Conservation (phyloP, 768 basidiomycete species). For the Lactarius indigo region DNA sequence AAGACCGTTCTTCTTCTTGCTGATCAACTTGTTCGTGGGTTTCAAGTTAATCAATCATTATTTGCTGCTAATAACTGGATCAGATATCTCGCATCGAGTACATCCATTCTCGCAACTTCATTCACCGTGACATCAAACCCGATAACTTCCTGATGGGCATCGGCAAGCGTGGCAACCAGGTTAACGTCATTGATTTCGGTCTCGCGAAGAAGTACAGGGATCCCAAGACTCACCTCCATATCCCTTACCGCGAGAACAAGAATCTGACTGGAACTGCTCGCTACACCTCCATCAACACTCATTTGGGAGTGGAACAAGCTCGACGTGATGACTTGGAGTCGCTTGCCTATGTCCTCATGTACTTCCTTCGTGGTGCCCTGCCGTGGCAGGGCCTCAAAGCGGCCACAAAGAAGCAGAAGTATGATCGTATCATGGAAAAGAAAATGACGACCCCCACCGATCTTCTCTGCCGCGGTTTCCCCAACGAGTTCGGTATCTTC, state of each 20-base stretch:
- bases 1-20: constrained; percentile 97
- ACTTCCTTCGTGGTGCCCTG: constrained; percentile 96
- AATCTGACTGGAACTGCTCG: constrained; percentile 98
- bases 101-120: constrained; percentile 99
- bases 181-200: constrained; percentile 98
- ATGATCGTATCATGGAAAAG: constrained; percentile 99
- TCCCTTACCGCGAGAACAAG: constrained; percentile 99
- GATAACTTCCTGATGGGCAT: constrained; percentile 99
- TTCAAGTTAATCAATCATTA: neutral
- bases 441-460: constrained; percentile 99
- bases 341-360: constrained; percentile 98
- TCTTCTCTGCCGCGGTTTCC: constrained; percentile 97
- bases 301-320: constrained; percentile 96
- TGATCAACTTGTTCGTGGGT: constrained; percentile 79
- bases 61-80: constrained; percentile 16
- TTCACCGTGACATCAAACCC: constrained; percentile 97
- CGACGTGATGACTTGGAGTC: constrained; percentile 98
- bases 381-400: constrained; percentile 99
- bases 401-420: constrained; percentile 99
- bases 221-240: constrained; percentile 99
- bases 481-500: constrained; percentile 99
- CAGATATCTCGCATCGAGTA: constrained; percentile 99
- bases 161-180: constrained; percentile 99
- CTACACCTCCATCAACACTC: constrained; percentile 99
- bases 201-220: constrained; percentile 99